Evolutionary conservation across 1,284 basidiomycete species (phyloP).

Genomic region (Ceratobasidium sp.): DNA sequence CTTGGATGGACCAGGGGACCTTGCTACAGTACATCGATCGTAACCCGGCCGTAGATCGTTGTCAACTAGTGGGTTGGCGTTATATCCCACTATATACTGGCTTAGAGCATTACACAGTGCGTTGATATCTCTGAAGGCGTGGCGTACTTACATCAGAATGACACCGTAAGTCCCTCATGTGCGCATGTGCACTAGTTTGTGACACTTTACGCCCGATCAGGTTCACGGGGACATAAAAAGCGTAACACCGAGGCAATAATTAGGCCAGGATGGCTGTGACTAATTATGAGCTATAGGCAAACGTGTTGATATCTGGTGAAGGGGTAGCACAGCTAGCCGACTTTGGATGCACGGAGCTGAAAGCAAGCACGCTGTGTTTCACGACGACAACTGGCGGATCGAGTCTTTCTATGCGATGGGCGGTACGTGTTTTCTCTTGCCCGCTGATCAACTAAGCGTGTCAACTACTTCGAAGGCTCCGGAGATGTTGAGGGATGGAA

Average conservation of each 20-base stretch:
- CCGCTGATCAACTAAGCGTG: too few relatives aligned
- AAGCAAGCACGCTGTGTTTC: background rate
- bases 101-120: background rate
- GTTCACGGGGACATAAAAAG: slow-evolving; percentile 17
- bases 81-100: too few relatives aligned
- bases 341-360: background rate
- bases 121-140: slow-evolving; percentile 6
- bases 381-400: background rate
- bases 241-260: background rate
- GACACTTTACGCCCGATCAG: background rate
- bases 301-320: too few relatives aligned
- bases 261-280: too few relatives aligned
- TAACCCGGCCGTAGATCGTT: too few relatives aligned
- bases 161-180: background rate
- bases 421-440: background rate
- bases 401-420: background rate
- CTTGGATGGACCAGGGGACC: background rate
- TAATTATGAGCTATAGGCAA: too few relatives aligned
- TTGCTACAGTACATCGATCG: too few relatives aligned
- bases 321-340: too few relatives aligned
- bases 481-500: too few relatives aligned
- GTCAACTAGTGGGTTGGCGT: too few relatives aligned
- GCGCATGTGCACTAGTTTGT: background rate
- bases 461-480: too few relatives aligned
- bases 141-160: slow-evolving; percentile 1